Percentiles rank a stretch among this genome's conserved stretches.
Conservation (phyloP, 352 stramenopile species). For the Aphanomyces stellatus region DNA sequence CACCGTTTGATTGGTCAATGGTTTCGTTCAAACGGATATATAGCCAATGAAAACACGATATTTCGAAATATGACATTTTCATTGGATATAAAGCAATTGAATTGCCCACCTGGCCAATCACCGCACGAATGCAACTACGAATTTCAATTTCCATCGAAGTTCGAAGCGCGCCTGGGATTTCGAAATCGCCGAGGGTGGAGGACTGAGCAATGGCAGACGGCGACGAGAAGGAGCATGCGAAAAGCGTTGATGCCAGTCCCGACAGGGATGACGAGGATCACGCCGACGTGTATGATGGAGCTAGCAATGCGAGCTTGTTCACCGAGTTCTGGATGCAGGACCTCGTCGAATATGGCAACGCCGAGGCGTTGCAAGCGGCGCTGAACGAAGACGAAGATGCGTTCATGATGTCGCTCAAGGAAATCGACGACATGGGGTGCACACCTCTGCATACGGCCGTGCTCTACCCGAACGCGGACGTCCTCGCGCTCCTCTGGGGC, state of each 20-base stretch:
- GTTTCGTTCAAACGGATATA: no score
- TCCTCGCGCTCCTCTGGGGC: slow-evolving; percentile 45
- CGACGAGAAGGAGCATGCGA: slow-evolving; percentile 90
- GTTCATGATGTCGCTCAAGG: slow-evolving; percentile 29
- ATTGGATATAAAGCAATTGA: no score
- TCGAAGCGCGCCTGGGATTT: not conserved
- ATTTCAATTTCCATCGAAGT: not conserved
- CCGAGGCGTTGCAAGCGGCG: slow-evolving; percentile 38
- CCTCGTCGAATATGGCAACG: slow-evolving; percentile 38
- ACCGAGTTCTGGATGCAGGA: slow-evolving; percentile 50
- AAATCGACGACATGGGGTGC: slow-evolving; percentile 80
- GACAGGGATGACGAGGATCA: slow-evolving; percentile 28
- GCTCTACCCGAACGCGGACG: slow-evolving; percentile 43
- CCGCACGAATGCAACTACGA: no score
- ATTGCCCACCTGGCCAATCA: no score
- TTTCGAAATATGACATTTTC: no score
- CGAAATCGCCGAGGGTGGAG: no score
- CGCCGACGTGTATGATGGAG: not conserved
- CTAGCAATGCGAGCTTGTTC: not conserved
- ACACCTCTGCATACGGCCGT: slow-evolving; percentile 66
- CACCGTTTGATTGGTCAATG: no score
- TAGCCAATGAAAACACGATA: no score
- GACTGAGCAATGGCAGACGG: slow-evolving; percentile 41
- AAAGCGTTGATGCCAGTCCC: slow-evolving; percentile 49
- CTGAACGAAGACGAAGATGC: slow-evolving; percentile 23